Evolutionary conservation across 495 filamentous ascomycete species (phyloP).

Genomic region (Neurospora terricola): DNA sequence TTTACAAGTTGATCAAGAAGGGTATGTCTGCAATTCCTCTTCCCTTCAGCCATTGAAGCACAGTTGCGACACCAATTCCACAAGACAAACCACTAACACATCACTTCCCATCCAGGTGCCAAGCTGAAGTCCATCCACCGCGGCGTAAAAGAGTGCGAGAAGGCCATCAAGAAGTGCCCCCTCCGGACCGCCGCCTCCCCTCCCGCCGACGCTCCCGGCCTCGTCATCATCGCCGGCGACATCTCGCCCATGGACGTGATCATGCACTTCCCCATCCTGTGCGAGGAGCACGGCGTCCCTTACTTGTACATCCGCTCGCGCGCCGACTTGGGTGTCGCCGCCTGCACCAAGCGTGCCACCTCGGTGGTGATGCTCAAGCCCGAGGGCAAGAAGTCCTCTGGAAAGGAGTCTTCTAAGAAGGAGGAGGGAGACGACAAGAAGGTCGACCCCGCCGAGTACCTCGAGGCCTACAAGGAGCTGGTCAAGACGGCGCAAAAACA

Average conservation of each 20-base stretch:
- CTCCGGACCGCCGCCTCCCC: slow-evolving; percentile 42
- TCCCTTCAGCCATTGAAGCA: not conserved
- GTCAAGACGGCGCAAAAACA: slow-evolving; percentile 68
- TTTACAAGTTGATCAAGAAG: slow-evolving; percentile 86
- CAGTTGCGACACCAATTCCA: not conserved
- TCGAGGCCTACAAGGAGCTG: slow-evolving; percentile 60
- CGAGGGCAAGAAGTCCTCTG: slow-evolving; percentile 47
- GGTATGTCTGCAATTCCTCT: slow-evolving; percentile 45
- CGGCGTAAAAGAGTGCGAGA: slow-evolving; percentile 97
- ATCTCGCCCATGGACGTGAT: slow-evolving; percentile 97
- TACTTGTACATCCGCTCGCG: slow-evolving; percentile 86
- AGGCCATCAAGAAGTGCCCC: slow-evolving; percentile 84
- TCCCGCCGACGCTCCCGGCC: slow-evolving; percentile 47
- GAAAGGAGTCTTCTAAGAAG: slow-evolving; percentile 32
- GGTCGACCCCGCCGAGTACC: slow-evolving; percentile 55
- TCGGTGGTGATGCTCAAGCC: slow-evolving; percentile 80
- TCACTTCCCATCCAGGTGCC: too few species aligned
- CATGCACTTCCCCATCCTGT: slow-evolving; percentile 91
- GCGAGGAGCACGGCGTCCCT: slow-evolving; percentile 91
- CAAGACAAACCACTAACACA: too few species aligned
- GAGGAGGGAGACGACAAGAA: slow-evolving; percentile 25
- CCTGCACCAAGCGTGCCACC: slow-evolving; percentile 87
- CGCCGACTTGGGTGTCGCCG: slow-evolving; percentile 83
- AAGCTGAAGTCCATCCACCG: slow-evolving; percentile 90
- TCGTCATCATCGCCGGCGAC: slow-evolving; percentile 90